These are phyloP conservation scores for Starmerella vaccinii DNA, from an alignment of 805 yeast species.

Conservation along the genomic window DNA sequence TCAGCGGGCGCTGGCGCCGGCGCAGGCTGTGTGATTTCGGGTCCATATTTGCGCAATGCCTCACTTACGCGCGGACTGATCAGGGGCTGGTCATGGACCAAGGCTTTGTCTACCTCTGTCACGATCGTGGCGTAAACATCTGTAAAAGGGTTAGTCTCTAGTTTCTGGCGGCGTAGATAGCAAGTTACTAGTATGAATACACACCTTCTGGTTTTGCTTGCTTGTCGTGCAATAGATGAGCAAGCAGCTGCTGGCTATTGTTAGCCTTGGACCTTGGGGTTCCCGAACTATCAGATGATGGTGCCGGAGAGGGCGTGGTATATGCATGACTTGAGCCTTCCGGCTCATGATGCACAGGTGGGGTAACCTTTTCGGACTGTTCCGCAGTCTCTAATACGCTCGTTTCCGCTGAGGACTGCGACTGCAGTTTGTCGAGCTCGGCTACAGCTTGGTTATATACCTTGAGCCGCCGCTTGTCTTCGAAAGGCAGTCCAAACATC, in stretches of 20 bases:
- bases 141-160: slow-evolving; percentile 14
- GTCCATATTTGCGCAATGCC: slow-evolving; percentile 13
- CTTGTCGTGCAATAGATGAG: slow-evolving; percentile 68
- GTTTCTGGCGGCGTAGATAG: slow-evolving; percentile 4
- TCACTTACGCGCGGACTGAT: slow-evolving; percentile 5
- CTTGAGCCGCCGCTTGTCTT: slow-evolving; percentile 19
- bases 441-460: slow-evolving; percentile 15
- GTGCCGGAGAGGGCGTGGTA: not conserved
- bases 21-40: slow-evolving; percentile 15
- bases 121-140: slow-evolving; percentile 1
- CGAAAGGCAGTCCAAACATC: slow-evolving; percentile 22
- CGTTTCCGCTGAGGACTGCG: not conserved
- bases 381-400: too few relatives aligned
- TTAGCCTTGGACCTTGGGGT: slow-evolving; percentile 36
- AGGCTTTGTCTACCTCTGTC: not conserved
- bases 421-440: slow-evolving; percentile 18
- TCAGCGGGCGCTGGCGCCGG: slow-evolving; percentile 4
- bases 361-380: too few relatives aligned
- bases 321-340: not conserved
- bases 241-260: slow-evolving; percentile 69
- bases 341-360: not conserved
- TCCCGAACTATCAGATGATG: slow-evolving; percentile 32
- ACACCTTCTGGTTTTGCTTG: slow-evolving; percentile 29
- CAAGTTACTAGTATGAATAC: slow-evolving; percentile 22
- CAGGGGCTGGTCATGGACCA: not conserved